Base-by-base conservation (phyloP, 83 land plant species). In the Picea mariana region DNA sequence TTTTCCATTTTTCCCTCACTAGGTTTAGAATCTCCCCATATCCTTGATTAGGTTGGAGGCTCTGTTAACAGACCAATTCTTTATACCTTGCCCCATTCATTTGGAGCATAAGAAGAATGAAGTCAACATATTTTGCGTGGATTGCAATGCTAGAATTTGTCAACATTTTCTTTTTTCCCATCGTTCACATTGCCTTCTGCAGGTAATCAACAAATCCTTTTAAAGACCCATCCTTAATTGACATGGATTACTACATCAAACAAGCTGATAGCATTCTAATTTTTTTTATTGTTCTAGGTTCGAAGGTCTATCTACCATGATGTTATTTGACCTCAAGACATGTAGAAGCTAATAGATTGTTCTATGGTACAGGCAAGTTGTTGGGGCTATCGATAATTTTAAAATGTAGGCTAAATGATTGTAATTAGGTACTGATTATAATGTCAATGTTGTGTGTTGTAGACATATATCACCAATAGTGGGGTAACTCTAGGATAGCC, bases 81-180 rank as follows among this genome's bases (percentile, higher is more conserved):
- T 90, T 82, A 85, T 76, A 4, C 79, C 90, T 9, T 95, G 96
- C 82, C n/a, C 80, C 38, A 52, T 75, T 66, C 96, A 95, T 63
- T 88, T 85, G 72, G 62, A 83, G 0, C 82, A 61, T 55, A 93
- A 84, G 83, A 95, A 93, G 90, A 95, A 95, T 63, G 97, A 95
- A 82, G 86, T 89, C 62, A 95, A 95, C 80, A 86, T 95, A 34
- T 91, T 84, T 76, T 95, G 98, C 78, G 81, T 95, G 71, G 94
- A 95, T 79, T 95, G 98, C 87, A 91, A 89, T 84, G 79, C 34
- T 71, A 85, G 88, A 47, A 82, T 95, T 61, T 95, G 96, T 84
- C 94, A 93, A 69, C 93, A 90, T 77, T 93, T 96, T 79, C 80
- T 90, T 42, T 38, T 31, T 31, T 31, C 49, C 61, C 90, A 86